Conservation (phyloP, 148 eudicot genomes). For the Cornus controversa region DNA sequence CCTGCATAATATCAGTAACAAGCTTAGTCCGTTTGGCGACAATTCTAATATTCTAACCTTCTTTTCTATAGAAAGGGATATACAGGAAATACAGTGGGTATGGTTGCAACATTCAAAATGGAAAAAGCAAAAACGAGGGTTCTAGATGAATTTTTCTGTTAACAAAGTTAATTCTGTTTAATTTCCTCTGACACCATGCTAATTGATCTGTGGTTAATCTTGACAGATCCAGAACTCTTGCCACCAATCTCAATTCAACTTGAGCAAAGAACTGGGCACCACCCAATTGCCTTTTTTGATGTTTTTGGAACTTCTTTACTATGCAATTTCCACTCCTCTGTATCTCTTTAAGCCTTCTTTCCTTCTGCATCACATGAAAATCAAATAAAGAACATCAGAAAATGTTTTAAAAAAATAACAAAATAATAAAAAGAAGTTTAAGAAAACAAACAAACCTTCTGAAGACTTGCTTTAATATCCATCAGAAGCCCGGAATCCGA, state of each 20-base stretch:
- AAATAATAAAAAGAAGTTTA: not conserved
- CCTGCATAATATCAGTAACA: not conserved
- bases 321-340: constrained; percentile 72
- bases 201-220: constrained; percentile 68
- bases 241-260: constrained; percentile 66
- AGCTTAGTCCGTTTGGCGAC: not conserved
- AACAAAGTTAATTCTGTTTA: constrained; percentile 45
- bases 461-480: constrained; percentile 47
- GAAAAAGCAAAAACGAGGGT: constrained; percentile 70
- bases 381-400: not conserved
- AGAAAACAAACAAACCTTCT: constrained; percentile 52
- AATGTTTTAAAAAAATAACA: not conserved
- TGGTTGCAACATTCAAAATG: constrained; percentile 34
- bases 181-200: constrained; percentile 72
- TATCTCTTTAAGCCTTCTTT: constrained; percentile 68
- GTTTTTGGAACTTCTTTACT: constrained; percentile 77
- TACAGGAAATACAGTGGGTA: constrained; percentile 1
- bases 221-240: constrained; percentile 57
- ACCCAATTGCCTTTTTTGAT: constrained; percentile 33
- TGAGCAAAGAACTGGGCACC: constrained; percentile 47
- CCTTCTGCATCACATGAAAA: constrained; percentile 54
- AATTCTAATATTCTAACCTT: not conserved
- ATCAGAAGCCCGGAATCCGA: constrained; percentile 47
- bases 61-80: not conserved
- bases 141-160: constrained; percentile 61